phyloP scores from a whole-genome alignment of 768 basidiomycete species.

The Boletales sp. region DNA sequence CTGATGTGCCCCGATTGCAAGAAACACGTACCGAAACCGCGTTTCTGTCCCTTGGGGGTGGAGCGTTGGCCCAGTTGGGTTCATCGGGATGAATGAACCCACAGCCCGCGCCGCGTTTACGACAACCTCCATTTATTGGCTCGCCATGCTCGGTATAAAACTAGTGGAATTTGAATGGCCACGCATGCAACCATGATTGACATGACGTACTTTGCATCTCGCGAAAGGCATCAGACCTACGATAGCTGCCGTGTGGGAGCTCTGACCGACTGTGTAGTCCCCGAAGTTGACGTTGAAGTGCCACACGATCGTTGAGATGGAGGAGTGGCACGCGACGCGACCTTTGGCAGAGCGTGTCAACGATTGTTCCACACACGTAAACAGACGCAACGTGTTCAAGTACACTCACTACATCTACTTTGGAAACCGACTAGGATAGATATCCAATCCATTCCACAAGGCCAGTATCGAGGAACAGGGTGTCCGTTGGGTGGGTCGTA shows the following conservation, averaged over 20 bases:
- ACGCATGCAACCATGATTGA: slow-evolving; percentile 3
- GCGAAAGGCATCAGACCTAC: slow-evolving; percentile 21
- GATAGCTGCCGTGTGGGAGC: background rate
- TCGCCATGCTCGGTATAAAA: slow-evolving; percentile 30
- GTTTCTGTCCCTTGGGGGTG: slow-evolving; percentile 13
- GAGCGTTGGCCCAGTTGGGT: slow-evolving; percentile 20
- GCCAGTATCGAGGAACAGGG: slow-evolving; percentile 1
- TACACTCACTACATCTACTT: slow-evolving; percentile 11
- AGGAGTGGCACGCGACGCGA: slow-evolving; percentile 3
- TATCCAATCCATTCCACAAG: slow-evolving; percentile 10
- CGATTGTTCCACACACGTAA: too few relatives aligned
- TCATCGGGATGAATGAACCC: slow-evolving; percentile 30
- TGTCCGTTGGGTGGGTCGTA: slow-evolving; percentile 25
- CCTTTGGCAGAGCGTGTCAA: too few relatives aligned
- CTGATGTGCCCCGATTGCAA: background rate
- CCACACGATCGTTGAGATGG: background rate
- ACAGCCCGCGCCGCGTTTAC: slow-evolving; percentile 18
- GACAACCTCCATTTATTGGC: slow-evolving; percentile 27
- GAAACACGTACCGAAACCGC: slow-evolving; percentile 14
- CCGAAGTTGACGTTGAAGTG: too few relatives aligned
- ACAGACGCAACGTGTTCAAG: background rate
- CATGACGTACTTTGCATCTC: slow-evolving; percentile 23
- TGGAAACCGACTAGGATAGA: background rate
- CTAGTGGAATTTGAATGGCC: slow-evolving; percentile 12
- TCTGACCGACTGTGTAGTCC: too few relatives aligned